A percentile compares a stretch with the other conserved stretches of the same genome.
Conservation (phyloP, 768 basidiomycete species). For the Agaricus bisporus region DNA sequence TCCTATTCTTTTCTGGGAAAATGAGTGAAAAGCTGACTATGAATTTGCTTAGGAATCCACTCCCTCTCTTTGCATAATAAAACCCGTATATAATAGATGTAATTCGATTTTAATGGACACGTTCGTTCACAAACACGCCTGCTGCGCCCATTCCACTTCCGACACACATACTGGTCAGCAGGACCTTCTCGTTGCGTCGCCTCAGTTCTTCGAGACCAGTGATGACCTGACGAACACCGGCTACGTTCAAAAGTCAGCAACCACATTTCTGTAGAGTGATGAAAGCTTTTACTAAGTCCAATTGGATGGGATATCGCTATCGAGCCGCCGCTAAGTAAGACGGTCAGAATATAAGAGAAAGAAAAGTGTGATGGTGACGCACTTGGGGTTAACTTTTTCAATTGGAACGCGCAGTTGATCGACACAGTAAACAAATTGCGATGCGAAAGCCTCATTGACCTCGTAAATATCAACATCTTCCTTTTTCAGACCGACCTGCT, state of each 20-base stretch:
- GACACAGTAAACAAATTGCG: conserved; percentile 90
- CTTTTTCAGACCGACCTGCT: conserved; percentile 53
- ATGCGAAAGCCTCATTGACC: conserved; percentile 90
- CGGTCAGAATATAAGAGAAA: background rate
- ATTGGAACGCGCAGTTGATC: conserved; percentile 73
- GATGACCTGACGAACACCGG: conserved; percentile 81
- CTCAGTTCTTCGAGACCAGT: conserved; percentile 83
- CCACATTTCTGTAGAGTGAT: background rate
- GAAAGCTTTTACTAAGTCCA: conserved; percentile 64
- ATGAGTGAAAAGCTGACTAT: background rate
- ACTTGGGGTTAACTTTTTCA: conserved; percentile 84
- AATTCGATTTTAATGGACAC: conserved; percentile 14
- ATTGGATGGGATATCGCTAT: conserved; percentile 81
- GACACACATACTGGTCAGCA: conserved; percentile 75
- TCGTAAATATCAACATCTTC: conserved; percentile 76
- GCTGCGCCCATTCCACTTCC: conserved; percentile 91
- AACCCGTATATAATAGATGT: background rate
- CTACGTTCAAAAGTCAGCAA: conserved; percentile 28
- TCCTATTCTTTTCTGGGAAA: background rate
- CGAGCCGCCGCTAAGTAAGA: conserved; percentile 62
- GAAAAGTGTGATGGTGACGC: conserved; percentile 21
- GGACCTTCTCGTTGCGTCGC: conserved; percentile 57
- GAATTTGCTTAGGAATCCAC: background rate
- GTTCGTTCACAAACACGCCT: conserved; percentile 73
- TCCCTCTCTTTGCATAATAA: background rate